Conservation (phyloP, 345 rosid species). For the Erysimum cheiranthoides region DNA sequence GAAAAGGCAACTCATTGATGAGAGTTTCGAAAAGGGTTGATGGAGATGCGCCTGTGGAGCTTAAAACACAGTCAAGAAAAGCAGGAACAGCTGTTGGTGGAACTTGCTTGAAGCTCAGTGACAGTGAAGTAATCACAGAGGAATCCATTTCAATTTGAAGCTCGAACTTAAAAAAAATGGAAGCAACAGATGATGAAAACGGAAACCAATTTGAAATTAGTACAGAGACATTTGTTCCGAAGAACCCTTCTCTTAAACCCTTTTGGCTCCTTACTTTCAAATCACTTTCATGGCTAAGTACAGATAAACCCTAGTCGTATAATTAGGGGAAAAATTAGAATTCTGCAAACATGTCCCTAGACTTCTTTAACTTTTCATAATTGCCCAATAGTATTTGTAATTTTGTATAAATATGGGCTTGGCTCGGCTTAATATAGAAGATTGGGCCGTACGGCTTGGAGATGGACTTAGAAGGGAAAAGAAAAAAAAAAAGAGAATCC, state of each 20-base stretch:
- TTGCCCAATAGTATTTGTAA: conserved; percentile 24
- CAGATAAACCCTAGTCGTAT: conserved; percentile 38
- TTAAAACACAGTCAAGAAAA: conserved; percentile 78
- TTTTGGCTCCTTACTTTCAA: conserved; percentile 32
- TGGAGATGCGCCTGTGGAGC: conserved; percentile 66
- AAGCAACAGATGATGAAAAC: neutral
- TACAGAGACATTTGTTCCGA: neutral
- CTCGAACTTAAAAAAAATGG: neutral
- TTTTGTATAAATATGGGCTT: conserved; percentile 24
- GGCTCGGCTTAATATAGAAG: neutral
- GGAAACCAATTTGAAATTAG: conserved; percentile 21
- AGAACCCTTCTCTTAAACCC: conserved; percentile 34
- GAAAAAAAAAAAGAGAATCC: neutral
- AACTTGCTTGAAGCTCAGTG: conserved; percentile 63
- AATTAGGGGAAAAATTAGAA: neutral
- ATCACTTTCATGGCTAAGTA: conserved; percentile 6
- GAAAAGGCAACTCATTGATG: conserved; percentile 45
- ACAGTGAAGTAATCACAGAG: conserved; percentile 60
- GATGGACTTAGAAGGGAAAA: neutral
- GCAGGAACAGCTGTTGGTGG: conserved; percentile 78
- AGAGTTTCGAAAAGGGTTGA: conserved; percentile 65
- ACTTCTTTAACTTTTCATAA: neutral
- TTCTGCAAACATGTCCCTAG: conserved; percentile 3
- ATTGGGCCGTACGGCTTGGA: neutral
- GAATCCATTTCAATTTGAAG: conserved; percentile 36